These are phyloP conservation scores for Hyaloscypha variabilis DNA, from an alignment of 495 filamentous ascomycete genomes.

Conservation along the genomic window DNA sequence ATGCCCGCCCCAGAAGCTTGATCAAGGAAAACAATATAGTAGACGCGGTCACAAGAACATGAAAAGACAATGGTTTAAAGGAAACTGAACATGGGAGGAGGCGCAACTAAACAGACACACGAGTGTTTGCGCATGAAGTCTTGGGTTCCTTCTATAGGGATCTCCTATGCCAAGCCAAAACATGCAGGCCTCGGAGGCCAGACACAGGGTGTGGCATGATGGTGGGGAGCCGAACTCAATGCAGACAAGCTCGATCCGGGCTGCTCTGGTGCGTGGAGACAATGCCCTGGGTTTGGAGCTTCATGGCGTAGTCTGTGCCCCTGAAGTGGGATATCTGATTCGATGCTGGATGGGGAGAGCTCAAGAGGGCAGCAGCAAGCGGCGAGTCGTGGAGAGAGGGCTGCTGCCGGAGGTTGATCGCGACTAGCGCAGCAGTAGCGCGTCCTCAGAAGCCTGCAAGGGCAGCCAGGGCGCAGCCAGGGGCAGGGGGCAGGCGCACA, in stretches of 20 bases:
- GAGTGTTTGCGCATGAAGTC: conserved; percentile 29
- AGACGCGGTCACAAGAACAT: conserved; percentile 14
- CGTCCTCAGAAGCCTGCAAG: not conserved
- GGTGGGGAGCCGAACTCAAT: conserved; percentile 29
- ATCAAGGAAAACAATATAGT: conserved; percentile 25
- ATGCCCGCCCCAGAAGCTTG: conserved; percentile 22
- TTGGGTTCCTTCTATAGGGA: conserved; percentile 18
- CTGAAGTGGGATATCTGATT: not conserved
- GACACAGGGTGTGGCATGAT: conserved; percentile 34
- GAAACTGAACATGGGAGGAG: conserved; percentile 33
- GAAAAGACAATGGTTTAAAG: conserved; percentile 25
- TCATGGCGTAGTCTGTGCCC: conserved; percentile 24
- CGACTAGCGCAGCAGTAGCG: not conserved
- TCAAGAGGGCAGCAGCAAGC: not conserved
- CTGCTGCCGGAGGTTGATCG: not conserved
- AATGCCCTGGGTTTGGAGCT: conserved; percentile 17
- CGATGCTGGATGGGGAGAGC: not conserved
- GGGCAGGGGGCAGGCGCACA: not conserved
- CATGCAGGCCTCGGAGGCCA: conserved; percentile 27
- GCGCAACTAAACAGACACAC: conserved; percentile 30
- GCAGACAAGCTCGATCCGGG: conserved; percentile 14
- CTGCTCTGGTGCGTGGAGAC: conserved; percentile 1
- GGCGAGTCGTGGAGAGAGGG: not conserved
- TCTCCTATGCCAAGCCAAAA: conserved; percentile 12
- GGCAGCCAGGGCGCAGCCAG: no score